Base-by-base conservation (phyloP, 228 moss, liverwort and hornwort genomes). In the Sphagnum magellanicum region DNA sequence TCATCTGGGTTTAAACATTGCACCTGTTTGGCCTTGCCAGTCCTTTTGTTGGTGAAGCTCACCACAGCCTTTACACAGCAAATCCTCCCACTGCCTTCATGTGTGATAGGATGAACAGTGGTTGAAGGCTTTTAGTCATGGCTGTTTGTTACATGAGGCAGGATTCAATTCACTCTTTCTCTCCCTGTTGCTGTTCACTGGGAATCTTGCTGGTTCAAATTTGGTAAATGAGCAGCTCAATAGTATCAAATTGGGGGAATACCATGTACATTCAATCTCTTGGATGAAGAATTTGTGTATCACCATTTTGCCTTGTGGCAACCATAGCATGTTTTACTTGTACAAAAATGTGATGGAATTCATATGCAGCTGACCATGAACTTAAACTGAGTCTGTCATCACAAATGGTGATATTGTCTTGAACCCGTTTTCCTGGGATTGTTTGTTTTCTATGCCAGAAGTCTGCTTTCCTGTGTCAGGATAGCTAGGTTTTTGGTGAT, bases 201-300 rank as follows among this genome's bases (percentile, higher is more conserved):
- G 32, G 32, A 32, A 2, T 32, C 50, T 48, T 75, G 75, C 63
- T 72, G 72, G 70, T 71, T 73, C 60, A 65, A 65, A 71, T 69
- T 66, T 66, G 69, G 59, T 63, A 72, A 68, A 71, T 66, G 73
- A 82, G 65, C 78, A 76, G 68, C 69, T 71, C 53, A 70, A 14
- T 79, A 71, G 68, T 62, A 62, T 71, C 66, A n/a, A 70, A 72
- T 69, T 76, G 62, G 64, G 72, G 71, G 72, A 59, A 78, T 64
- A 74, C 76, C 78, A 32, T 76, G 84, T 79, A 79, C 81, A 74
- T 76, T 78, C 32, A 32, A 32, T 32, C 32, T 2, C 32, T 32
- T 32, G 32, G 32, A 32, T 32, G 32, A 32, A 32, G 32, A 32
- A 32, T 32, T 32, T 32, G 32, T 32, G 32, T 32, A 32, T 32